Evolutionary conservation across 2,329 filamentous ascomycete species (phyloP), one percentile per base, ranked within the genome.

Genomic region (Ambrosiella xylebori): DNA sequence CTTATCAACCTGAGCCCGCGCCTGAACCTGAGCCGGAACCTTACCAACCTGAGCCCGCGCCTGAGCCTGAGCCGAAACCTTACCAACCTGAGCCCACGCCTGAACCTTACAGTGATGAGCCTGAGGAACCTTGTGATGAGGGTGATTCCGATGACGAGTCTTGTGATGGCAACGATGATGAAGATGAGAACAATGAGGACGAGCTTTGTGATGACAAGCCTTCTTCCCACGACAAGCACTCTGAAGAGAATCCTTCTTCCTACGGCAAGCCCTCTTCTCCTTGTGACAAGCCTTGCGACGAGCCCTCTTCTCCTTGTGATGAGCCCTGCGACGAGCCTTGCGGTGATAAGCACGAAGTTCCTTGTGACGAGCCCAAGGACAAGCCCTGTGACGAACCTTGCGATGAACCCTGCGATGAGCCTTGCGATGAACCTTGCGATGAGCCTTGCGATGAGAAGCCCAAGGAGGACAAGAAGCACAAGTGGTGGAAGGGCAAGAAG

Each of bases 401-500:
- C 15, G 51, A 57, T 35, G 55, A 57, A 15, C 54, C 39, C 12
- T 47, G 39, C 13, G 15, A 45, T 40, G 50, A 52, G 45, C 54
- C 51, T n/a, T 54, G 51, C 53, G 38, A 55, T 19, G 44, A 60
- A 15, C 54, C 39, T 5, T 47, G 39, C 13, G 15, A 45, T 40
- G 50, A 52, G 45, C 54, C 51, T n/a, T 54, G 51, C 53, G 38
- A 55, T 19, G 44, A 60, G 6, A 61, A 56, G 56, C 49, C 39
- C 47, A 57, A 62, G 60, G 55, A 58, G n/a, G 60, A 55, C 36
- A 55, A 61, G 52, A 60, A 62, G 55, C 56, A 63, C 44, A 61
- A 61, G 57, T 60, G 59, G 59, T 60, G 51, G 55, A 60, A 60
- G 59, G 59, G 56, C 38, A 60, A 60, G 51, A 50, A 49, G 9